Conservation (phyloP, 2,329 filamentous ascomycete species). For the Graphilbum ipis-grandicollis region DNA sequence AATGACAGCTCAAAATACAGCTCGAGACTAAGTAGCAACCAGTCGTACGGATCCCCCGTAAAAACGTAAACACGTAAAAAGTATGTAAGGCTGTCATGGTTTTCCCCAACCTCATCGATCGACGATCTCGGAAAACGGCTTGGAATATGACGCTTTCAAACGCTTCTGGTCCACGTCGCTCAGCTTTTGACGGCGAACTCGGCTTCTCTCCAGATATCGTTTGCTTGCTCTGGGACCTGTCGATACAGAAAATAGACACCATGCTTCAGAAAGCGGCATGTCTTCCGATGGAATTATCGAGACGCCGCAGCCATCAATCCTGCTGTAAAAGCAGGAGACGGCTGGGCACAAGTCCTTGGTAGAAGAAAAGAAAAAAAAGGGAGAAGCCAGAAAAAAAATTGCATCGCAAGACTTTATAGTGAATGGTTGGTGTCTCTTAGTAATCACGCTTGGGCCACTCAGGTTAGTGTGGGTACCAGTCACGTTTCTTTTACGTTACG, state of each 20-base stretch:
- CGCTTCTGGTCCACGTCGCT: constrained; percentile 42
- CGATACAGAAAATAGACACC: constrained; percentile 78
- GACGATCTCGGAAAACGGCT: constrained; percentile 79
- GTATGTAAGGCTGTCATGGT: constrained; percentile 65
- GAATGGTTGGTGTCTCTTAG: too few species aligned
- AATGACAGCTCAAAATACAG: too few species aligned
- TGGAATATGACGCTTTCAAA: constrained; percentile 70
- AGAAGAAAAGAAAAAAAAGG: constrained; percentile 13
- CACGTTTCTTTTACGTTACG: neutral
- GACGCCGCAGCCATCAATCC: constrained; percentile 69
- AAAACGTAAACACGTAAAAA: neutral
- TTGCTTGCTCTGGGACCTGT: constrained; percentile 79
- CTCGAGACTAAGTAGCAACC: too few species aligned
- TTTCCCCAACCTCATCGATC: constrained; percentile 77
- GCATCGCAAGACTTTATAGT: constrained; percentile 10
- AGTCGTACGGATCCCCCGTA: too few species aligned
- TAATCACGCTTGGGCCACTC: too few species aligned
- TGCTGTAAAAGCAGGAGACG: constrained; percentile 49
- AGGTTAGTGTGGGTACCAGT: too few species aligned
- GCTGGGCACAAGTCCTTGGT: constrained; percentile 71
- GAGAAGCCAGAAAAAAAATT: constrained; percentile 14
- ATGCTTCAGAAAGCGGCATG: constrained; percentile 38
- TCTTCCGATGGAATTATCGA: constrained; percentile 68
- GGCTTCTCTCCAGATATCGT: constrained; percentile 32
- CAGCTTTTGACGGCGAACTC: constrained; percentile 51